Percentiles rank a stretch among this genome's conserved stretches.
Conservation (phyloP, 768 basidiomycete species). For the Mycena rosella region DNA sequence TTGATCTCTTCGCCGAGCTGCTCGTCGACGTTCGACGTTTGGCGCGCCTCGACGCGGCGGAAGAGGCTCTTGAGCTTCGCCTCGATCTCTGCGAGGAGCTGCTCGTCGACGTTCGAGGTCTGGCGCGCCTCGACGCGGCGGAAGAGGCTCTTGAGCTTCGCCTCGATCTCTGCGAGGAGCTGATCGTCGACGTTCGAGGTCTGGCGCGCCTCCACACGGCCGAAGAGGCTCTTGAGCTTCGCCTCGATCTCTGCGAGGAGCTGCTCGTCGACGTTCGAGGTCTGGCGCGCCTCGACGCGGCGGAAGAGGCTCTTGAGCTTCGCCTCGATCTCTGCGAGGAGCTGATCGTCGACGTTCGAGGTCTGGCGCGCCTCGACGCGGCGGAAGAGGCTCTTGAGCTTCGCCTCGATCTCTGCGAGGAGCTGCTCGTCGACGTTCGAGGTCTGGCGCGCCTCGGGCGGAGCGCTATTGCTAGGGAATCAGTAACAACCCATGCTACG, state of each 20-base stretch:
- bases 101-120: not conserved
- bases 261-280: conserved; percentile 5
- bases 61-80: not conserved
- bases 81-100: not conserved
- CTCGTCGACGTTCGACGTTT: too few species aligned
- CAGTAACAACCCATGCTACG: too few species aligned
- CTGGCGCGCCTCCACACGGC: conserved; percentile 1
- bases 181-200: conserved; percentile 9
- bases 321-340: not conserved
- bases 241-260: conserved; percentile 4
- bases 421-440: conserved; percentile 8
- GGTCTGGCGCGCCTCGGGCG: conserved; percentile 1
- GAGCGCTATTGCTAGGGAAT: not conserved
- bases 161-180: not conserved
- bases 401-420: not conserved
- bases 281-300: conserved; percentile 8
- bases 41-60: too few species aligned
- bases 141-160: not conserved
- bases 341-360: not conserved
- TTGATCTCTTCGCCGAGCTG: too few species aligned
- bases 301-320: not conserved
- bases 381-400: not conserved
- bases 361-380: conserved; percentile 10
- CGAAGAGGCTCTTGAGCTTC: conserved; percentile 2
- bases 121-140: not conserved